Percentiles rank a stretch among this genome's conserved stretches.
Conservation (phyloP, 139 green algal species). For the Zygnema circumcarinatum region DNA sequence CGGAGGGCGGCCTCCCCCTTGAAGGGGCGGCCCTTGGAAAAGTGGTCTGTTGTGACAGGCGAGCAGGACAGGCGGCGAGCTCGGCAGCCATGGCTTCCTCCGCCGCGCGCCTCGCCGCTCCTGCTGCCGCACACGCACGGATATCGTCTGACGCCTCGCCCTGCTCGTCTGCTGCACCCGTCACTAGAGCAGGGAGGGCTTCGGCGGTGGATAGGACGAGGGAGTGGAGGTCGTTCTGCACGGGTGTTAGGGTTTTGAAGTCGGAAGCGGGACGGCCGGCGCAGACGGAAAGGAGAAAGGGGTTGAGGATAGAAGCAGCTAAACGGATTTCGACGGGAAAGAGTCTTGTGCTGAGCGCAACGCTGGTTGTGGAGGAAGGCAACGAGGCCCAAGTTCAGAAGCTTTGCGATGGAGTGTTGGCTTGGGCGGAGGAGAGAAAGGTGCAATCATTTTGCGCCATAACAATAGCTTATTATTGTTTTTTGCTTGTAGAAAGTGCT, state of each 20-base stretch:
- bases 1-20: no score
- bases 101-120: no score
- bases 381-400: constrained; percentile 22
- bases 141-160: no score
- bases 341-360: constrained; percentile 22
- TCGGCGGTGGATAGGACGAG: background rate
- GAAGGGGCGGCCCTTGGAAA: no score
- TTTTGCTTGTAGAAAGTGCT: no score
- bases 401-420: constrained; percentile 1
- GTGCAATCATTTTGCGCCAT: constrained; percentile 10
- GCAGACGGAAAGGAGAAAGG: background rate
- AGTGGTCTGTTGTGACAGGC: no score
- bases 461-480: background rate
- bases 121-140: no score
- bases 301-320: constrained; percentile 18
- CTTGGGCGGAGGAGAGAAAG: constrained; percentile 46
- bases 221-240: background rate
- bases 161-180: no score
- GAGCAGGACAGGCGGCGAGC: no score
- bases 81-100: no score
- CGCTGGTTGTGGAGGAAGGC: constrained; percentile 6
- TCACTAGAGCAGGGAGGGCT: no score
- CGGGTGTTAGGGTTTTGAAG: background rate
- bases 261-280: background rate
- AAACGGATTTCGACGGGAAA: constrained; percentile 20